Evolutionary conservation across 345 rosid genomes (phyloP).

Genomic region (Sonneratia alba): DNA sequence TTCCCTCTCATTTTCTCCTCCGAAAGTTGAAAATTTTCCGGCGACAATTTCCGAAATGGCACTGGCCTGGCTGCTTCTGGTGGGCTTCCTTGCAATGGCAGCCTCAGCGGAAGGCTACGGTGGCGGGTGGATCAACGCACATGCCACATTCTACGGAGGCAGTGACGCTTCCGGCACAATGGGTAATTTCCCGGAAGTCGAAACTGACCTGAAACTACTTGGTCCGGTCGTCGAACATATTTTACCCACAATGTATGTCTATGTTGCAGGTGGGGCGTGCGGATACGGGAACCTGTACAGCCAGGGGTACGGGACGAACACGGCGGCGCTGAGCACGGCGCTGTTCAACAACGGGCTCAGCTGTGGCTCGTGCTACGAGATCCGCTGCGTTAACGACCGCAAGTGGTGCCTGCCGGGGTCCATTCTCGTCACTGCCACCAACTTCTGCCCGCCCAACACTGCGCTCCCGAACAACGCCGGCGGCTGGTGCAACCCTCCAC

Average conservation of each 20-base stretch:
- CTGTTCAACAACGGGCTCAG: slow-evolving; percentile 62
- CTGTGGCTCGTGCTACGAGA: slow-evolving; percentile 74
- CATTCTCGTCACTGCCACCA: slow-evolving; percentile 64
- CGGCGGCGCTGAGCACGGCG: slow-evolving; percentile 77
- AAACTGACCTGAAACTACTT: background rate
- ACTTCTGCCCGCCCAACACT: slow-evolving; percentile 75
- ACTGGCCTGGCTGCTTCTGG: slow-evolving; percentile 23
- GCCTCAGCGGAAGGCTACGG: slow-evolving; percentile 37
- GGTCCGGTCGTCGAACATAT: too few relatives aligned
- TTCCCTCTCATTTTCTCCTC: slow-evolving; percentile 10
- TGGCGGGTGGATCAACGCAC: slow-evolving; percentile 24
- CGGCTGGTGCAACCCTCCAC: slow-evolving; percentile 90
- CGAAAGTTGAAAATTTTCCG: background rate
- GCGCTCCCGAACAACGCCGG: slow-evolving; percentile 71
- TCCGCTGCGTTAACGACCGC: slow-evolving; percentile 42
- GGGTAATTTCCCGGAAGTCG: slow-evolving; percentile 18
- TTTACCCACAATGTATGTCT: background rate
- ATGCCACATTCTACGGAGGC: slow-evolving; percentile 52
- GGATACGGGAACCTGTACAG: slow-evolving; percentile 78
- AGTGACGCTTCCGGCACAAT: slow-evolving; percentile 54
- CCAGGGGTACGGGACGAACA: slow-evolving; percentile 75
- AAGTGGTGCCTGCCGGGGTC: slow-evolving; percentile 73
- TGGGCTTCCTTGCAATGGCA: slow-evolving; percentile 43
- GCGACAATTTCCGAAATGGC: slow-evolving; percentile 25
- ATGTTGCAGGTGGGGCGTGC: slow-evolving; percentile 61